Conservation (phyloP, 108 stramenopile species). For the Nannochloropsis salina region DNA sequence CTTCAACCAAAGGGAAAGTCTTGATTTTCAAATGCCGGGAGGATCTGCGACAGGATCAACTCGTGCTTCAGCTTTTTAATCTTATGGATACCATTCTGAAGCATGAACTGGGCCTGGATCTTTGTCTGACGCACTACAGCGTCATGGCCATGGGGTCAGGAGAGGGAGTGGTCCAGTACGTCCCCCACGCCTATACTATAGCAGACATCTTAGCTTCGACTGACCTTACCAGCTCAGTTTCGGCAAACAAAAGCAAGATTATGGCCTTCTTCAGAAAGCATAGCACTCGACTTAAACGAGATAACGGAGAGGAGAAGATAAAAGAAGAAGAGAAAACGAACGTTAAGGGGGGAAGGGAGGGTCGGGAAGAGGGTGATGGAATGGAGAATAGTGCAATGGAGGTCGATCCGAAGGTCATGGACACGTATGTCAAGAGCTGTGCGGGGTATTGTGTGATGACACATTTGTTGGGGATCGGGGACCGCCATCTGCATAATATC, state of each 20-base stretch:
- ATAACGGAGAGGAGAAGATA: not conserved
- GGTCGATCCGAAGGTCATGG: constrained; percentile 31
- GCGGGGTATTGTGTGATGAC: constrained; percentile 65
- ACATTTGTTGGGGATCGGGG: constrained; percentile 62
- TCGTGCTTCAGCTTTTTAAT: constrained; percentile 59
- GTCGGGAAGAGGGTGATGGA: constrained; percentile 23
- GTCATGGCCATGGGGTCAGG: constrained; percentile 56
- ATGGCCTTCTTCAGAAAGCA: not conserved
- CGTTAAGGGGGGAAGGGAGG: not conserved
- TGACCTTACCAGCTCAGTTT: not conserved
- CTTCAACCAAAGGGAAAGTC: not conserved
- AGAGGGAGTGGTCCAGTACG: constrained; percentile 58
- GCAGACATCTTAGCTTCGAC: constrained; percentile 43
- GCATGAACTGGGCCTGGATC: constrained; percentile 33
- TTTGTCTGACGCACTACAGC: constrained; percentile 49
- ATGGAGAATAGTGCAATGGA: constrained; percentile 21
- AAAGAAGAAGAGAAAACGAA: not conserved
- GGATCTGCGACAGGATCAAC: constrained; percentile 63
- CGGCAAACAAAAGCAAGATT: not conserved
- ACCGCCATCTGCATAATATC: constrained; percentile 66
- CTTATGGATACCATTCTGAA: constrained; percentile 61
- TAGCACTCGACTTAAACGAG: not conserved
- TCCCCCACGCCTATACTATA: constrained; percentile 52
- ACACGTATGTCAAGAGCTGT: constrained; percentile 40
- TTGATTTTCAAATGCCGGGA: constrained; percentile 58